Evolutionary conservation across 108 stramenopile species (phyloP).

Genomic region (Fragilaria crotonensis): DNA sequence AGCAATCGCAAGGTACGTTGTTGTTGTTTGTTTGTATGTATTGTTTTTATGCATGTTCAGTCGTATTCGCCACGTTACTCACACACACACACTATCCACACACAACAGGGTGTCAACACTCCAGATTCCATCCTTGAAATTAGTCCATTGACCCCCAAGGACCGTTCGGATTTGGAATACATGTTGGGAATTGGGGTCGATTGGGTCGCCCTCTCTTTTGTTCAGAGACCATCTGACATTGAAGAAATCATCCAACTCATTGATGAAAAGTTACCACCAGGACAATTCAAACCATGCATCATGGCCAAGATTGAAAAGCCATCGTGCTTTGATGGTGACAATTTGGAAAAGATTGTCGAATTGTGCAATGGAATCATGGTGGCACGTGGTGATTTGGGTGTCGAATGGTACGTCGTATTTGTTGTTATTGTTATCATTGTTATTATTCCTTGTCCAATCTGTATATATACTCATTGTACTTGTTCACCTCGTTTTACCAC

Average conservation of each 20-base stretch:
- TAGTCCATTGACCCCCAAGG: conserved; percentile 86
- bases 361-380: conserved; percentile 96
- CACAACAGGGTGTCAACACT: conserved; percentile 92
- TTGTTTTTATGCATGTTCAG: too few species aligned
- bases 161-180: conserved; percentile 83
- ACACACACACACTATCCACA: too few species aligned
- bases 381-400: conserved; percentile 95
- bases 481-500: too few species aligned
- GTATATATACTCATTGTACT: too few species aligned
- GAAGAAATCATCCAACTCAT: conserved; percentile 77
- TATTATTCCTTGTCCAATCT: too few species aligned
- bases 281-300: conserved; percentile 61
- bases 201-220: conserved; percentile 94
- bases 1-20: conserved; percentile 76
- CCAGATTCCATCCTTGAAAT: conserved; percentile 91
- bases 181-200: conserved; percentile 88
- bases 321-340: conserved; percentile 67
- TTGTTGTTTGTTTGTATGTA: too few species aligned
- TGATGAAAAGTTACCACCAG: conserved; percentile 50
- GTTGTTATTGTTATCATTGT: background rate
- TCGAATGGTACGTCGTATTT: conserved; percentile 50
- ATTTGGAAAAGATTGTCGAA: conserved; percentile 69
- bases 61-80: too few species aligned
- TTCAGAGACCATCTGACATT: conserved; percentile 86
- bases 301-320: conserved; percentile 99